Conservation (phyloP, 2,329 filamentous ascomycete genomes). For the Whalleya microplaca region DNA sequence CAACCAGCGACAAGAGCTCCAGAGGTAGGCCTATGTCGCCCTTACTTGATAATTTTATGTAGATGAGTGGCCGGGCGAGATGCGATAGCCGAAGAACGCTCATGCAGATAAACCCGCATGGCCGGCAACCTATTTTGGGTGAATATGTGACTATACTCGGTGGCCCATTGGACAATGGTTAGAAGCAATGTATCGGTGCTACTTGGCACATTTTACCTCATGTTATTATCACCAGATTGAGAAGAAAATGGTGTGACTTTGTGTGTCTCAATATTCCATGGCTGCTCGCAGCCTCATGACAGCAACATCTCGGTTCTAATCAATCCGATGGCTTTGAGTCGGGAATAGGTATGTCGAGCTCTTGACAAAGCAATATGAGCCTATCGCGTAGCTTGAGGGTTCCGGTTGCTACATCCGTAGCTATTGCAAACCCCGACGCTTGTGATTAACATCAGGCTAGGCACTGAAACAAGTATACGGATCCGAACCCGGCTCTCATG, state of each 20-base stretch:
- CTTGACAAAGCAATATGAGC: background rate
- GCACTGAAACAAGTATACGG: background rate
- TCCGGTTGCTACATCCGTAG: background rate
- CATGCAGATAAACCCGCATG: conserved; percentile 30
- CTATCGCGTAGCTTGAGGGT: background rate
- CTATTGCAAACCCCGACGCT: background rate
- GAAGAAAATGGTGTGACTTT: background rate
- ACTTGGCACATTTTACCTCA: conserved; percentile 8
- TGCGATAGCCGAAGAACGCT: conserved; percentile 25
- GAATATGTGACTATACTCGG: conserved; percentile 17
- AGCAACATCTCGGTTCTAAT: background rate
- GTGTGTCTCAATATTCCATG: background rate
- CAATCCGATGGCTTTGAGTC: background rate
- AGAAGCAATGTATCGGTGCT: conserved; percentile 7
- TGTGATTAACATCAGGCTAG: background rate
- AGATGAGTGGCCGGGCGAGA: conserved; percentile 8
- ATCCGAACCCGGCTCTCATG: conserved; percentile 1
- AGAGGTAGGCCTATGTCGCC: conserved; percentile 5
- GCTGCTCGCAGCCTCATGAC: background rate
- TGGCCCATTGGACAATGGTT: conserved; percentile 9
- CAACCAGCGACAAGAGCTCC: conserved; percentile 10
- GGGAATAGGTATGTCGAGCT: background rate
- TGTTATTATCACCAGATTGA: background rate
- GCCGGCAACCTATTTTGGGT: background rate
- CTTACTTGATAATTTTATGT: conserved; percentile 6